A percentile compares a stretch with the other conserved stretches of the same genome.
Evolutionary conservation across 768 basidiomycete genomes (phyloP).

Genomic region (Pisolithus microcarpus): DNA sequence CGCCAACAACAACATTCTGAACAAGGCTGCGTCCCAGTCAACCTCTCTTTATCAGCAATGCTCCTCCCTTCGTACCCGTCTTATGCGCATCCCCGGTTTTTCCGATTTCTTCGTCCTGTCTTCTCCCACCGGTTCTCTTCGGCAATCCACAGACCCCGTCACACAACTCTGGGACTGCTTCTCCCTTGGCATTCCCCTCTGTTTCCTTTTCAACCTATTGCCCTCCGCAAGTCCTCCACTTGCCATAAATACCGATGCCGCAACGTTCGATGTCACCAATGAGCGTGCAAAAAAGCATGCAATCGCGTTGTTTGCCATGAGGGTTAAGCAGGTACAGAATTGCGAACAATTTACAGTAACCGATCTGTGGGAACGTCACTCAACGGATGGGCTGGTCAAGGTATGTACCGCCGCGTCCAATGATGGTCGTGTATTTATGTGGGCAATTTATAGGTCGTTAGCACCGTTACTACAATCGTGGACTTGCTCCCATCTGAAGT

Average conservation of each 20-base stretch:
- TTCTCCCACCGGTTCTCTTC: conserved; percentile 45
- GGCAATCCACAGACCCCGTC: conserved; percentile 86
- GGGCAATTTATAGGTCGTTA: conserved; percentile 57
- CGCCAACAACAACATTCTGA: conserved; percentile 80
- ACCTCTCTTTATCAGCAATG: conserved; percentile 92
- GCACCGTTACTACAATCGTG: conserved; percentile 82
- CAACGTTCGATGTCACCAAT: conserved; percentile 57
- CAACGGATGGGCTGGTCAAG: conserved; percentile 93
- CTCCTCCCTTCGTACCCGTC: conserved; percentile 65
- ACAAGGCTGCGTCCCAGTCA: conserved; percentile 81
- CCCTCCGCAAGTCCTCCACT: conserved; percentile 39
- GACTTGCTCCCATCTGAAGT: conserved; percentile 62
- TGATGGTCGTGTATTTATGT: conserved; percentile 1
- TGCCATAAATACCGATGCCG: conserved; percentile 60
- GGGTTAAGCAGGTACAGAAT: conserved; percentile 61
- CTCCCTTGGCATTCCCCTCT: conserved; percentile 86
- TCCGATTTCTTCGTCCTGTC: conserved; percentile 60
- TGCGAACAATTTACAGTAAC: conserved; percentile 86
- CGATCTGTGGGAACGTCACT: conserved; percentile 84
- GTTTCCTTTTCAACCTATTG: conserved; percentile 93
- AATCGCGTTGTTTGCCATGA: conserved; percentile 88
- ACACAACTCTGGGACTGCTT: conserved; percentile 93
- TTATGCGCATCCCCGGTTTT: conserved; percentile 74
- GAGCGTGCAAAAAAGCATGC: conserved; percentile 87
- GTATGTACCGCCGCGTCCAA: conserved; percentile 35